These are phyloP conservation scores for Platismatia glauca DNA, from an alignment of 495 filamentous ascomycete genomes.

Conservation along the genomic window DNA sequence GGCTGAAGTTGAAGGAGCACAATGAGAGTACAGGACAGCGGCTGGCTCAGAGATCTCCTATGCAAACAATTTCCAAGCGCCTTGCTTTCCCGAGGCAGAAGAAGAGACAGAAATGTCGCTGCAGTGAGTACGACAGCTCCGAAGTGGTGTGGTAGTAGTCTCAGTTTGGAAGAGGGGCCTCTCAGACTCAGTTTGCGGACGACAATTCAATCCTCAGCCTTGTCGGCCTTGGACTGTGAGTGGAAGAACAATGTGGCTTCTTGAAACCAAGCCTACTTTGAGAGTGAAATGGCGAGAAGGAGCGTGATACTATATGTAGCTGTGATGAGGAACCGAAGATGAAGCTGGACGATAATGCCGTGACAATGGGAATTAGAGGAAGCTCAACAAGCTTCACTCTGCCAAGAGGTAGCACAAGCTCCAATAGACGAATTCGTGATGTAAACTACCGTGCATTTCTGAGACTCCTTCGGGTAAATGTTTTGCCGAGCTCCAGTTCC, in stretches of 20 bases:
- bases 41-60: slow-evolving; percentile 2
- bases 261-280: not conserved
- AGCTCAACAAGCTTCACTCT: not conserved
- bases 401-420: not conserved
- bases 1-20: slow-evolving; percentile 16
- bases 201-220: not conserved
- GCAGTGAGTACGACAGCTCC: not conserved
- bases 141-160: not conserved
- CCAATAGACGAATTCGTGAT: not conserved
- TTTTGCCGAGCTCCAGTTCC: slow-evolving; percentile 6
- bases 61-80: slow-evolving; percentile 9
- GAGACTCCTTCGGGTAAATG: not conserved
- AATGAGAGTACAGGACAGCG: slow-evolving; percentile 12
- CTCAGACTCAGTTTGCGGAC: not conserved
- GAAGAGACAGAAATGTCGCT: slow-evolving; percentile 4
- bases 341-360: not conserved
- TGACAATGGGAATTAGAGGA: not conserved
- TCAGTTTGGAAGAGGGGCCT: slow-evolving; percentile 5
- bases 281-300: not conserved
- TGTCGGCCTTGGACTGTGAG: not conserved
- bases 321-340: not conserved
- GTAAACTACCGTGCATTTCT: not conserved
- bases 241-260: not conserved
- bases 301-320: not conserved
- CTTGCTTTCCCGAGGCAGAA: slow-evolving; percentile 5